Conservation (phyloP, 2,329 filamentous ascomycete genomes). For the Exutisphaerella laricina region DNA sequence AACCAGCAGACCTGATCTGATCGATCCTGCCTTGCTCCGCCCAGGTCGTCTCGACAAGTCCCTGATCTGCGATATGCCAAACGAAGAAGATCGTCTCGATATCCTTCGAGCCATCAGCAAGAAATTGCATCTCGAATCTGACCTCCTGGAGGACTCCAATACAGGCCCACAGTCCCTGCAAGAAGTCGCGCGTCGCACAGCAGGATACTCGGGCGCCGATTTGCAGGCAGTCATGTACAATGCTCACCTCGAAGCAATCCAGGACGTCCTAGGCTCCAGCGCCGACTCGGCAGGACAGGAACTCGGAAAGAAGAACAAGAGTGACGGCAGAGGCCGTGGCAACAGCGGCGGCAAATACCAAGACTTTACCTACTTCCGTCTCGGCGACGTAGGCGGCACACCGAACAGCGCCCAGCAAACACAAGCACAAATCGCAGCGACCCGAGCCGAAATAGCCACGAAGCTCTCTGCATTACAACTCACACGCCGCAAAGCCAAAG, state of each 20-base stretch:
- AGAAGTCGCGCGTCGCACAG: conserved; percentile 73
- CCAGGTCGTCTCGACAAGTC: conserved; percentile 93
- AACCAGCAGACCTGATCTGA: conserved; percentile 86
- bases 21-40: conserved; percentile 85
- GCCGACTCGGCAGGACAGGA: conserved; percentile 28
- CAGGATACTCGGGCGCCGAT: conserved; percentile 91
- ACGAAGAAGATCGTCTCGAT: conserved; percentile 72
- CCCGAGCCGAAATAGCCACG: conserved; percentile 71
- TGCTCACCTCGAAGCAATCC: conserved; percentile 92
- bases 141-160: conserved; percentile 46
- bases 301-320: conserved; percentile 32
- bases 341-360: conserved; percentile 24
- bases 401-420: conserved; percentile 20
- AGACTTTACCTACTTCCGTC: conserved; percentile 78
- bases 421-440: conserved; percentile 53
- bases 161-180: conserved; percentile 40
- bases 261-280: conserved; percentile 67
- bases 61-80: conserved; percentile 83
- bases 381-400: conserved; percentile 50
- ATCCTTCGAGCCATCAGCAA: conserved; percentile 79
- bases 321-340: conserved; percentile 21
- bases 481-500: conserved; percentile 58
- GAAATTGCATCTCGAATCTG: conserved; percentile 68
- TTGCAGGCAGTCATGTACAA: conserved; percentile 94
- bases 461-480: conserved; percentile 76